These are phyloP conservation scores for Fragilaria radians DNA, from an alignment of 108 stramenopile genomes.

Conservation along the genomic window DNA sequence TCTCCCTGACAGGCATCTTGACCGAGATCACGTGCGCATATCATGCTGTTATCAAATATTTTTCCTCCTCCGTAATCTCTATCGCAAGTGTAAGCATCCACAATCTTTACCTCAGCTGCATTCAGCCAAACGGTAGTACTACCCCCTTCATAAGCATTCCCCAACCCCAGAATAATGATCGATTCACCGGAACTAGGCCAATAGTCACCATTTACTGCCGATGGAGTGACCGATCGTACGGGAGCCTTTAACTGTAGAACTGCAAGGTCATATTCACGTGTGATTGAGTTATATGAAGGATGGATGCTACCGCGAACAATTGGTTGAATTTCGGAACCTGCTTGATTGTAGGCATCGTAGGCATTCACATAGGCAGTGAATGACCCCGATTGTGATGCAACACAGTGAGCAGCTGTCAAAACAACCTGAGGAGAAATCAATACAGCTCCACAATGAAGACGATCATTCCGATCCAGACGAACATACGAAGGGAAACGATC, in stretches of 20 bases:
- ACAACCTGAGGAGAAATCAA: conserved; percentile 12
- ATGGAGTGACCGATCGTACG: neutral
- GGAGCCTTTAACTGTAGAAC: conserved; percentile 15
- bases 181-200: conserved; percentile 3
- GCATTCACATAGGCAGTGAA: neutral
- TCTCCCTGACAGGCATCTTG: conserved; percentile 38
- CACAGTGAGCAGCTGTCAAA: conserved; percentile 15
- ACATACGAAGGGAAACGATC: neutral
- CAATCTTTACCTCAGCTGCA: neutral
- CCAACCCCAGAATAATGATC: conserved; percentile 11
- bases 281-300: conserved; percentile 21
- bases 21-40: conserved; percentile 21
- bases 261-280: conserved; percentile 30
- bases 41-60: conserved; percentile 11
- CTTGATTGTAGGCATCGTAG: neutral
- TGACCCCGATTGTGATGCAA: neutral
- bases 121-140: neutral
- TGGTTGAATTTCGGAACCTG: neutral
- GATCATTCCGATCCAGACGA: neutral
- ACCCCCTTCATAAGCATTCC: conserved; percentile 12
- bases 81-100: neutral
- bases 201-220: conserved; percentile 14
- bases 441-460: conserved; percentile 5
- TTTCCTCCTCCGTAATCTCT: neutral
- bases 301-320: conserved; percentile 8